Evolutionary conservation across 2,329 filamentous ascomycete genomes (phyloP), one percentile per base, ranked within the genome.

Genomic region (Domatiomyces globalis): DNA sequence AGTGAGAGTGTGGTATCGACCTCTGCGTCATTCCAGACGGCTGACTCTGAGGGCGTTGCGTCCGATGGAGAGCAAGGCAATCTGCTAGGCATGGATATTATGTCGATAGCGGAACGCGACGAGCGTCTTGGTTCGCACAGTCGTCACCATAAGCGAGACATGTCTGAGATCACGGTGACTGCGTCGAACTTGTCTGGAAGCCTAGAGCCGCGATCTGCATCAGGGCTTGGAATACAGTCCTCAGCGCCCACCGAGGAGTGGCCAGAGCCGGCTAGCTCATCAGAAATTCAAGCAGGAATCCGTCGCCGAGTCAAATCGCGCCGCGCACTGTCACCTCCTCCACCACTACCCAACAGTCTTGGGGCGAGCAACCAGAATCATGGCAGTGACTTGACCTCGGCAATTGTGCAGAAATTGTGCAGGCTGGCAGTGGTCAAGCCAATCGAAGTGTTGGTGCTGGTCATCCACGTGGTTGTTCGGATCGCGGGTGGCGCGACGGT

Each of bases 361-460:
- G 29, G 29, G 2, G 8, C 29, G 9, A 33, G 29, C 29, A 33
- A 52, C 63, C 69, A 36, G 65, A 7, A 71, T 0, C 69, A 75
- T 33, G 72, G 73, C 49, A 70, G 74, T 25, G 22, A 6, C 44
- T 69, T 84, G 27, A 77, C 80, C 1, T 71, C 78, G 48, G 76
- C 80, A 2, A 77, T 94, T 27, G 76, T 94, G 22, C 78, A 83
- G 51, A 89, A 86, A 67, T 88, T 87, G 0, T 81, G 79, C 56
- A 81, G 85, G 49, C 75, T 92, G 27, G 75, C 94, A 3, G 70
- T 95, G 12, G 81, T 85, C 0, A 87, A 87, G n/a, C 87, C 89
- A 0, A 78, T 83, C 33, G 80, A 89, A 60, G 75, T 94, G 1
- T 77, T 94, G 36, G 74, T 79, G 22, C 72, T 94, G 43, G 88